phyloP scores from a whole-genome alignment of 129 eudicot species.

The Centaurea solstitialis region DNA sequence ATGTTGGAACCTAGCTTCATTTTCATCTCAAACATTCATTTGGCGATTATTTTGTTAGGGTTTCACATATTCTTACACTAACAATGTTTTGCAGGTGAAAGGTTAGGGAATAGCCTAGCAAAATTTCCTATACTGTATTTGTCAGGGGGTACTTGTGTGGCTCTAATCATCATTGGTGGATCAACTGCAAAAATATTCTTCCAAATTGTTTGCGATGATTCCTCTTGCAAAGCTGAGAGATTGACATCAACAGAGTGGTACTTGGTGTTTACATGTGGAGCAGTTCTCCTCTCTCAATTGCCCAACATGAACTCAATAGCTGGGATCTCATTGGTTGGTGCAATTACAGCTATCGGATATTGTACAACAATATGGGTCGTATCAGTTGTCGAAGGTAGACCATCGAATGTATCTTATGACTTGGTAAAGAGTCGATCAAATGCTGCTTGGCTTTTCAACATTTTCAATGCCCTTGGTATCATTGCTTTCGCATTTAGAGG shows the following conservation, averaged over 20 bases:
- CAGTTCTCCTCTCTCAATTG: constrained; percentile 65
- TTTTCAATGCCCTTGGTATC: constrained; percentile 71
- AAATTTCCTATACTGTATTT: constrained; percentile 50
- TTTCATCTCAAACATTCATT: neutral
- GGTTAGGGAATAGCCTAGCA: constrained; percentile 39
- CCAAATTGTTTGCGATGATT: constrained; percentile 46
- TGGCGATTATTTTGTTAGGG: neutral
- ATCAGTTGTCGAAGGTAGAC: constrained; percentile 60
- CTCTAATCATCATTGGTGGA: constrained; percentile 64
- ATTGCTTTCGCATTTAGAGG: constrained; percentile 82
- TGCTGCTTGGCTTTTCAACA: constrained; percentile 37
- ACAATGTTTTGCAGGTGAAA: constrained; percentile 45
- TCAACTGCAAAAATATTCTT: constrained; percentile 51
- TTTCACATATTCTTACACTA: too few species aligned
- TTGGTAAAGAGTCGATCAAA: constrained; percentile 24
- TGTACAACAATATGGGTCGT: constrained; percentile 64
- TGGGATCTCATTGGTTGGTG: constrained; percentile 71
- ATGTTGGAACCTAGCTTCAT: neutral
- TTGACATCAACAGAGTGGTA: constrained; percentile 68
- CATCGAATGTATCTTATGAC: constrained; percentile 48
- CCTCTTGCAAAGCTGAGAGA: constrained; percentile 41
- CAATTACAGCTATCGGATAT: constrained; percentile 69
- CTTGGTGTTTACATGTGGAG: constrained; percentile 68
- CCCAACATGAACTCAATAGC: constrained; percentile 90
- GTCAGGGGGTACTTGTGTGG: constrained; percentile 62